phyloP scores from a whole-genome alignment of 2,329 filamentous ascomycete species.

The Geoglossum cookeanum region DNA sequence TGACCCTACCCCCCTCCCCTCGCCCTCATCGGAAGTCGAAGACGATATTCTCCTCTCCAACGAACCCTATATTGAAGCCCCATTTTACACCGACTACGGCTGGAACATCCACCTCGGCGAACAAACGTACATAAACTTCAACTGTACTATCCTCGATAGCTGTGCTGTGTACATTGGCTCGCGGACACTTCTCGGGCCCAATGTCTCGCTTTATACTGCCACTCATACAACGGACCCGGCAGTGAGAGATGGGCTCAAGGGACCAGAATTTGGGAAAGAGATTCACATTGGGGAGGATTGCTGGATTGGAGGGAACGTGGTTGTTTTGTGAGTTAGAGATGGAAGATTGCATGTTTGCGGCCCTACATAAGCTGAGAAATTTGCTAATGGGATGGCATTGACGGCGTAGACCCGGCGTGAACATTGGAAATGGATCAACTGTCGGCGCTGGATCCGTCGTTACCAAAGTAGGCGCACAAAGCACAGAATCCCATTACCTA shows the following conservation, averaged over 20 bases:
- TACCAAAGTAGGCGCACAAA: slow-evolving; percentile 35
- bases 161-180: slow-evolving; percentile 55
- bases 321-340: slow-evolving; percentile 29
- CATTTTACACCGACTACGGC: slow-evolving; percentile 59
- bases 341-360: neutral
- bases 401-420: slow-evolving; percentile 42
- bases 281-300: slow-evolving; percentile 66
- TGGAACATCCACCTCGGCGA: slow-evolving; percentile 51
- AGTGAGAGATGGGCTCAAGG: slow-evolving; percentile 52
- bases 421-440: slow-evolving; percentile 52
- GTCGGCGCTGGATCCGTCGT: slow-evolving; percentile 72
- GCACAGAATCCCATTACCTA: no score
- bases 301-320: slow-evolving; percentile 56
- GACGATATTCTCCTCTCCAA: slow-evolving; percentile 48
- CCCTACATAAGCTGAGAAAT: neutral
- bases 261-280: slow-evolving; percentile 55
- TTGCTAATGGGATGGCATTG: neutral
- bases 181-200: slow-evolving; percentile 60
- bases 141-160: slow-evolving; percentile 60
- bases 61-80: slow-evolving; percentile 50
- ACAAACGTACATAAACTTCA: slow-evolving; percentile 57
- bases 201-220: slow-evolving; percentile 55
- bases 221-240: slow-evolving; percentile 61
- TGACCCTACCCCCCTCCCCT: slow-evolving; percentile 44
- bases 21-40: slow-evolving; percentile 32